Percentiles rank a stretch among this genome's conserved stretches.
Evolutionary conservation across 345 rosid genomes (phyloP).

Genomic region (Lagerstroemia speciosa): DNA sequence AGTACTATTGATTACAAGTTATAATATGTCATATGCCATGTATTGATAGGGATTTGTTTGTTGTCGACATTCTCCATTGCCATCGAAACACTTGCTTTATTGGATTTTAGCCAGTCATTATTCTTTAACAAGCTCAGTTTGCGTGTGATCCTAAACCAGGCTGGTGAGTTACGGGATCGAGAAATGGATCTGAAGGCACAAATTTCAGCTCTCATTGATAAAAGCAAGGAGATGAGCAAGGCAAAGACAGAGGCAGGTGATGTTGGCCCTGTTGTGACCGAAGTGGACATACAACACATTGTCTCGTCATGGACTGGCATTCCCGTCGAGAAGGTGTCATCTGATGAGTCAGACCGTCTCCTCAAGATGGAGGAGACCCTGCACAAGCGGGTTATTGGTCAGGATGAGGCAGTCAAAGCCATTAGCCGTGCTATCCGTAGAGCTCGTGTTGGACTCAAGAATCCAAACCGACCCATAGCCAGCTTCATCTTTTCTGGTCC

Average conservation of each 20-base stretch:
- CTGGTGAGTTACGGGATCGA: constrained; percentile 90
- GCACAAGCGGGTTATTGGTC: constrained; percentile 28
- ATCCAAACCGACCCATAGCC: constrained; percentile 56
- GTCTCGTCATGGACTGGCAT: constrained; percentile 37
- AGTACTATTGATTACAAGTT: no score
- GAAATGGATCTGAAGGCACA: constrained; percentile 96
- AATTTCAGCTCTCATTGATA: constrained; percentile 66
- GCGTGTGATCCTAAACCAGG: constrained; percentile 30
- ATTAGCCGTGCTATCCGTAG: constrained; percentile 52
- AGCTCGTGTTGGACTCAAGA: constrained; percentile 53
- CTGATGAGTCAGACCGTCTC: constrained; percentile 26
- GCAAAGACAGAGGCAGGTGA: constrained; percentile 90
- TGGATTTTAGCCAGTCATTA: background rate
- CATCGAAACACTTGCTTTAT: background rate
- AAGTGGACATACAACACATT: constrained; percentile 21
- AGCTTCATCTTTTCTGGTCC: constrained; percentile 62
- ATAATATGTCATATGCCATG: no score
- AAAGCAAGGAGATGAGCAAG: constrained; percentile 90
- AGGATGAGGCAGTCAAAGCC: constrained; percentile 35
- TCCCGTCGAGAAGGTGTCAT: constrained; percentile 33
- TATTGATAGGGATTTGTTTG: background rate
- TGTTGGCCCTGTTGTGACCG: constrained; percentile 51
- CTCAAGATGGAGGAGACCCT: constrained; percentile 26
- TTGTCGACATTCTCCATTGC: background rate
- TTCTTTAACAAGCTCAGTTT: background rate